Conservation (phyloP, 768 basidiomycete genomes). For the Aureoboletus auriporus region DNA sequence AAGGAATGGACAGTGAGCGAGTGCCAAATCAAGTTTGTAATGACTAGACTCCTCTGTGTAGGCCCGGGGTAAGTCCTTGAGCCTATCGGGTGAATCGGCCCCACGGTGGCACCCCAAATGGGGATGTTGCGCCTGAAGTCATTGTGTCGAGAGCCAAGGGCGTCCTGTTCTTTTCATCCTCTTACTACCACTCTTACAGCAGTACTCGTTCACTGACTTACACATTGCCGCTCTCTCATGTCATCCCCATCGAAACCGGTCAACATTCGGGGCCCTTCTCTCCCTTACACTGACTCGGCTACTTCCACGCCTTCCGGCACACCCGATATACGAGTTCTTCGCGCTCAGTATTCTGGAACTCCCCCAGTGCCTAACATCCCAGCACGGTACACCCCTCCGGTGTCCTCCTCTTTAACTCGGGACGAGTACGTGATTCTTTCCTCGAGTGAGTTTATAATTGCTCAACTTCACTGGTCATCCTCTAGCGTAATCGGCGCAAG, state of each 20-base stretch:
- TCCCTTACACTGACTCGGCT: conserved; percentile 6
- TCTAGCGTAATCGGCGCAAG: conserved; percentile 39
- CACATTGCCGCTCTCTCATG: conserved; percentile 33
- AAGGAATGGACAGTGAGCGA: too few species aligned
- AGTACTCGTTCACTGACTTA: background rate
- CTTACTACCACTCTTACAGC: background rate
- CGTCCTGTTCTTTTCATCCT: too few species aligned
- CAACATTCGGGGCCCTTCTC: conserved; percentile 36
- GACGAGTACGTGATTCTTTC: conserved; percentile 4
- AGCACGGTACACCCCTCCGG: conserved; percentile 51
- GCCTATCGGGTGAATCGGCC: too few species aligned
- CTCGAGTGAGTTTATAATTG: conserved; percentile 8
- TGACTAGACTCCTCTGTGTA: too few species aligned
- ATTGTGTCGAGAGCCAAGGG: too few species aligned
- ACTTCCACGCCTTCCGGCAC: conserved; percentile 47
- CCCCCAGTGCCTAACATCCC: conserved; percentile 50
- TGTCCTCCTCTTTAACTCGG: conserved; percentile 8
- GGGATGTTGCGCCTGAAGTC: too few species aligned
- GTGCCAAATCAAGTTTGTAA: too few species aligned
- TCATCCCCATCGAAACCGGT: conserved; percentile 55
- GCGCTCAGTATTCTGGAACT: conserved; percentile 62
- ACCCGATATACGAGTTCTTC: conserved; percentile 60
- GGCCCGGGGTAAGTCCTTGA: too few species aligned
- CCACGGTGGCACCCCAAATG: too few species aligned
- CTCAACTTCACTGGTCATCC: conserved; percentile 19